Evolutionary conservation across 1,139 yeast species (phyloP).

Genomic region (Debaryomyces singareniensis): DNA sequence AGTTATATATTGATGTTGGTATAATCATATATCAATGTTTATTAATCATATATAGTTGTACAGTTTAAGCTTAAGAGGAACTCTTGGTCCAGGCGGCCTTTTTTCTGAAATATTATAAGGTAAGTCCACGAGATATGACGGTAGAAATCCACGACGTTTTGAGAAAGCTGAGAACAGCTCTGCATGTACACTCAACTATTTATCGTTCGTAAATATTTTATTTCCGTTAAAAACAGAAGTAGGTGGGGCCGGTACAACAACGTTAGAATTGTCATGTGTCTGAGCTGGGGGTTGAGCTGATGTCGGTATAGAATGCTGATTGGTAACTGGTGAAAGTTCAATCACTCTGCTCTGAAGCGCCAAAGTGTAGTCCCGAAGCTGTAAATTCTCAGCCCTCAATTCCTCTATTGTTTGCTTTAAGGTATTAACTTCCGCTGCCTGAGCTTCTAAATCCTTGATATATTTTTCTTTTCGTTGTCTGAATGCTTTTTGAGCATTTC

Average conservation of each 20-base stretch:
- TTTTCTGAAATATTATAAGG: too few relatives aligned
- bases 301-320: slow-evolving; percentile 7
- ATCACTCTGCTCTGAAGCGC: slow-evolving; percentile 64
- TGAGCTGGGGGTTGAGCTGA: slow-evolving; percentile 5
- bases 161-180: too few relatives aligned
- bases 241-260: slow-evolving; percentile 13
- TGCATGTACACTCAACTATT: slow-evolving; percentile 4
- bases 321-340: slow-evolving; percentile 26
- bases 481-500: slow-evolving; percentile 85
- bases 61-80: too few relatives aligned
- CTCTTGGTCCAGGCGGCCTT: too few relatives aligned
- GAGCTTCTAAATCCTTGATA: slow-evolving; percentile 68
- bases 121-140: too few relatives aligned
- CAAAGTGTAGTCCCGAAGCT: slow-evolving; percentile 66
- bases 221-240: slow-evolving; percentile 9
- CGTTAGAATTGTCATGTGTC: slow-evolving; percentile 4
- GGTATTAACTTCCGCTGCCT: slow-evolving; percentile 55
- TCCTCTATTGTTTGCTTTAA: slow-evolving; percentile 59
- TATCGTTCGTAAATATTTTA: slow-evolving; percentile 8
- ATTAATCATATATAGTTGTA: too few relatives aligned
- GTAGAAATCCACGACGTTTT: too few relatives aligned
- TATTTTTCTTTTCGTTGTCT: slow-evolving; percentile 74
- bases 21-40: too few relatives aligned
- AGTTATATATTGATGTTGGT: too few relatives aligned
- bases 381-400: slow-evolving; percentile 61